phyloP scores from a whole-genome alignment of 2,329 filamentous ascomycete genomes.

The Xylaria sp. region DNA sequence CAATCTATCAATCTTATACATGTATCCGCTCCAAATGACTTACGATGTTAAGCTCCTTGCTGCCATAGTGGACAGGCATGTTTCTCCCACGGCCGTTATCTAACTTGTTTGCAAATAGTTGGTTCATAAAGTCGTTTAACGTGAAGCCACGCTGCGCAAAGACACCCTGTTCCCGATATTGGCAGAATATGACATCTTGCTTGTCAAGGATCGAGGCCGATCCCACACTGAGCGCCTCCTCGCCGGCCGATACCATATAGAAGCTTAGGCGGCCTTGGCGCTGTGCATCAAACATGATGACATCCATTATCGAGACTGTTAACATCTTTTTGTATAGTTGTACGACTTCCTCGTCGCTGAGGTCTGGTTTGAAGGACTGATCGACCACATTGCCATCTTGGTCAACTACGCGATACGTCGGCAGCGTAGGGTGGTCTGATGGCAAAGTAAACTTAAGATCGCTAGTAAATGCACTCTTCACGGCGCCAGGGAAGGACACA shows the following conservation, averaged over 20 bases:
- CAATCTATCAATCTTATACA: background rate
- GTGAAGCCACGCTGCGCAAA: slow-evolving; percentile 89
- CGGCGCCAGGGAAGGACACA: slow-evolving; percentile 86
- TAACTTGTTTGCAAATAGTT: slow-evolving; percentile 85
- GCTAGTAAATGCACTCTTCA: slow-evolving; percentile 91
- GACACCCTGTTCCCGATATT: slow-evolving; percentile 93
- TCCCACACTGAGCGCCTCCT: slow-evolving; percentile 92
- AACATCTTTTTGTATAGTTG: slow-evolving; percentile 71
- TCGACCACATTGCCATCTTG: slow-evolving; percentile 87
- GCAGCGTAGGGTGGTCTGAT: slow-evolving; percentile 73
- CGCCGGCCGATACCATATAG: slow-evolving; percentile 95
- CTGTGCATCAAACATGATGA: slow-evolving; percentile 98
- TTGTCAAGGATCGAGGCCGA: slow-evolving; percentile 81
- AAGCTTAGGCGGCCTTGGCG: slow-evolving; percentile 92
- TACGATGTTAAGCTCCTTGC: slow-evolving; percentile 81
- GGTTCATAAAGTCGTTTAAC: slow-evolving; percentile 89
- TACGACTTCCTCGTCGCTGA: slow-evolving; percentile 66
- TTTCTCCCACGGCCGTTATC: slow-evolving; percentile 85
- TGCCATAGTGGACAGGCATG: slow-evolving; percentile 98
- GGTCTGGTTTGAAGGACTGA: slow-evolving; percentile 69
- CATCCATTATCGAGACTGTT: slow-evolving; percentile 82
- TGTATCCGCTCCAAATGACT: slow-evolving; percentile 39
- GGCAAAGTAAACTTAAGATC: slow-evolving; percentile 79
- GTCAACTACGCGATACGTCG: slow-evolving; percentile 91
- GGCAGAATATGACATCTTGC: slow-evolving; percentile 90